Evolutionary conservation across 164 flowering plant genomes (phyloP), one percentile per base, ranked within the genome.

Genomic region (Kalanchoe fedtschenkoi): DNA sequence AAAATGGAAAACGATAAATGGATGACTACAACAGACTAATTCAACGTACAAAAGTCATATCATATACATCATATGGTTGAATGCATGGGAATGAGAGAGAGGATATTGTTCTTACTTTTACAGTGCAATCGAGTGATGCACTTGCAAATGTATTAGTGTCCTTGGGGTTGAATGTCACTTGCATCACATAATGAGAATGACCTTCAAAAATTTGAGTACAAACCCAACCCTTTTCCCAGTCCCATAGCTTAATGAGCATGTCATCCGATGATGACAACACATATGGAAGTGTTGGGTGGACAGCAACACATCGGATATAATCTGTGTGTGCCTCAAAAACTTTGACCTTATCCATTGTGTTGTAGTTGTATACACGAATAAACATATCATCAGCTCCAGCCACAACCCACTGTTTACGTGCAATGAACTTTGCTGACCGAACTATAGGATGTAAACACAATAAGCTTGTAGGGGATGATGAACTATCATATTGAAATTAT

Each of bases 181-280:
- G 98, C 98, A 93, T 93, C 43, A 93, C 98, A 68, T 90, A 93
- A 71, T 93, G 98, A 16, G 96, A 90, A 71, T 93, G 98, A 5
- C 98, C 97, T 69, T 88, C 97, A 64, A 93, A 93, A 32, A 86
- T 84, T 63, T 90, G 96, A 61, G 89, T 86, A 61, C 93, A 84
- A 55, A 68, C 70, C 97, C 96, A 91, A 29, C 88, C 93, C 74
- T 88, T 91, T 41, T 91, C 97, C 97, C 97, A 91, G 68, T 91
- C 97, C 96, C 97, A 90, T 13, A 90, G 86, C 75, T 86, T 90
- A 64, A 90, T 88, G 66, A 84, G 88, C 91, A 81, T 86, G 79
- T 90, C 97, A 85, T 90, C 97, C 64, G 97, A 88, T 43, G 97
- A 86, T 68, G 97, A 90, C 64, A 90, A 67, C 64, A 90, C 88